Base-by-base conservation (phyloP, 2,329 filamentous ascomycete species). In the Alternaria sp. region DNA sequence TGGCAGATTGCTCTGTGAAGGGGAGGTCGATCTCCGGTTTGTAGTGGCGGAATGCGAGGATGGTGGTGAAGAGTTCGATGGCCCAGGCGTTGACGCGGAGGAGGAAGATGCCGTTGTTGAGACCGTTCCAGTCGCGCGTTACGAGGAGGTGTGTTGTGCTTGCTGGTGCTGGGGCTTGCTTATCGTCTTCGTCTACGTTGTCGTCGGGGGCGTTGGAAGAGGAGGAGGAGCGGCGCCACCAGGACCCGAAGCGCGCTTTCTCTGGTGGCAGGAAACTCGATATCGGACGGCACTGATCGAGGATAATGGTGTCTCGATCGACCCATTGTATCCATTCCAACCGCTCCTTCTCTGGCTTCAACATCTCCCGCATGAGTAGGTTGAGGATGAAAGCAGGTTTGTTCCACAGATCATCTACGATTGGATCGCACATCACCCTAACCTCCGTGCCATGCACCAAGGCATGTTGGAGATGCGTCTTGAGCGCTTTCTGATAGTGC, bases 271-370 rank as follows among this genome's bases (percentile, higher is more conserved):
- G 67, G 62, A 83, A 83, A 3, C 73, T 75, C 19, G 81, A 76
- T 44, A 81, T 73, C 0, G 80, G 80, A 6, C 82, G 74, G 59
- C 81, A 74, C 4, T 81, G 81, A 49, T 83, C 81, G 28, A 83
- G 70, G n/a, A 83, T 75, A 6, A 83, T 73, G 2, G 80, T 82
- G 62, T 83, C 81, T n/a, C 79, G 79, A 55, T 83, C 81, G 1
- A 80, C 76, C 81, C 81, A 83, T 65, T 82, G 73, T 6, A 83
- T 70, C 81, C 81, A 83, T 55, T 83, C 77, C 12, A 83, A 67
- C 6, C 81, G 72, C 56, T 82, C 74, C 21, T 68, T 72, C 12
- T 75, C 73, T 0, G 80, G 79, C 62, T 81, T 81, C 9, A 75
- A 59, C 61, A 81, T 73, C 65, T 55, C 69, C 15, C 52, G 51